Base-by-base conservation (phyloP, 148 eudicot genomes). In the Cornus suecica region DNA sequence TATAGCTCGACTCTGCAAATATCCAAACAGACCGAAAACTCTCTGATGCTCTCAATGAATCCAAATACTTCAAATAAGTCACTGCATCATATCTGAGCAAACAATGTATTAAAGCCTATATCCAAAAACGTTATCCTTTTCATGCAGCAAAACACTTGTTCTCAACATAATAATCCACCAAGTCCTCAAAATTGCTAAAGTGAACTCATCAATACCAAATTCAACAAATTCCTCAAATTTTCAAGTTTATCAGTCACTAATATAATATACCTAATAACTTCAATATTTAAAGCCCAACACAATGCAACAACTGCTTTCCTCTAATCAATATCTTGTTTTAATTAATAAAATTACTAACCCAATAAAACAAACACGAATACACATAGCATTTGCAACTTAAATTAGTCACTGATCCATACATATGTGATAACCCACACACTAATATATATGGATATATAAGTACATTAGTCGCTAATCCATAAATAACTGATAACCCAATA, bases 11-110 rank as follows among this genome's bases (percentile, higher is more conserved):
- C 82, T 96, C 99, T 52, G 97, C 97, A 84, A 93, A 96, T 75
- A 96, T 90, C 99, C 99, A 96, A 71, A 96, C 99, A 76, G 98
- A 96, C 70, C 97, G 90, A 80, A 93, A 96, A 84, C 93, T 96
- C 92, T 96, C 99, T 54, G 99, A 90, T 70, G 87, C 99, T 85
- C 99, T 93, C 74, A 96, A 86, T 1, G 99, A 96, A 84, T 96
- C 99, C 87, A 96, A 85, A 80, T 96, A 96, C 90, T 96, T 96
- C 91, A 96, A 88, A 85, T 91, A 95, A 69, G 94, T 91, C 69
- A 96, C 98, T 16, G 99, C 99, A 87, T 96, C 99, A 82, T 96
- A 96, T 86, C 99, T 96, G 84, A 67, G 61, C 65, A 88, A 11
- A 51, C 56, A 73, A 8, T 66, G 28, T 25, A 69, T 77, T 48